phyloP scores from a whole-genome alignment of 495 filamentous ascomycete species.

The Aspergillus funiculosus region DNA sequence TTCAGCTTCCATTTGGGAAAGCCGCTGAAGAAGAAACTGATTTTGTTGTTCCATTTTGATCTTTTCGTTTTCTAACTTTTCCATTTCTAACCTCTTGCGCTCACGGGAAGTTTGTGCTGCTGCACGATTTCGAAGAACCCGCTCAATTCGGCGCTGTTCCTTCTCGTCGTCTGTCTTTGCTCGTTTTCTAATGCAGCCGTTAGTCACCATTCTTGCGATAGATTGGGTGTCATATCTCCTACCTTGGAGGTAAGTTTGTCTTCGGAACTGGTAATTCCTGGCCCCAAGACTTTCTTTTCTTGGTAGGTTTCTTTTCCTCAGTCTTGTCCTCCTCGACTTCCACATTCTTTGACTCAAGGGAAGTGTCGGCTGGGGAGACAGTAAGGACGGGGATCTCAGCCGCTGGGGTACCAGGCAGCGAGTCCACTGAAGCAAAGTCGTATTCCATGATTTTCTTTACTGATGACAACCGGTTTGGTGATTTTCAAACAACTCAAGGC shows the following conservation, averaged over 20 bases:
- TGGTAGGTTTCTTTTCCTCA: constrained; percentile 71
- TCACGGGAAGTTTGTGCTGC: constrained; percentile 95
- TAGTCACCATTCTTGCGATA: background rate
- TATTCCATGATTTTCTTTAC: constrained; percentile 38
- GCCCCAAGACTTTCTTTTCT: constrained; percentile 99
- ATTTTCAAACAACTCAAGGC: constrained; percentile 3
- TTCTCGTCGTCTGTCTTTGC: constrained; percentile 99
- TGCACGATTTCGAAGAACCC: constrained; percentile 90
- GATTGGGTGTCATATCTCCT: constrained; percentile 28
- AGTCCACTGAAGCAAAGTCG: constrained; percentile 32
- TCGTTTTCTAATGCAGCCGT: constrained; percentile 60
- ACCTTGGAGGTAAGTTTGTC: constrained; percentile 94
- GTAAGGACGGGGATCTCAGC: constrained; percentile 39
- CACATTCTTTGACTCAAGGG: constrained; percentile 22
- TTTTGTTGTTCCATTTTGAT: constrained; percentile 61
- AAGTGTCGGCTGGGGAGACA: constrained; percentile 48
- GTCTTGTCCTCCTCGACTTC: constrained; percentile 26
- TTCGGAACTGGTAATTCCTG: constrained; percentile 95
- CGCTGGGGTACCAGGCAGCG: constrained; percentile 28
- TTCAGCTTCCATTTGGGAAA: constrained; percentile 58
- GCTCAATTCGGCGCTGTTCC: constrained; percentile 94
- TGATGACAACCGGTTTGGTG: constrained; percentile 5
- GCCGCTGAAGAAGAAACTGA: constrained; percentile 59
- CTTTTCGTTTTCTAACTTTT: constrained; percentile 76
- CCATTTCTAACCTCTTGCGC: constrained; percentile 90